Base-by-base conservation (phyloP, 495 filamentous ascomycete genomes). In the Daldinia grandis region DNA sequence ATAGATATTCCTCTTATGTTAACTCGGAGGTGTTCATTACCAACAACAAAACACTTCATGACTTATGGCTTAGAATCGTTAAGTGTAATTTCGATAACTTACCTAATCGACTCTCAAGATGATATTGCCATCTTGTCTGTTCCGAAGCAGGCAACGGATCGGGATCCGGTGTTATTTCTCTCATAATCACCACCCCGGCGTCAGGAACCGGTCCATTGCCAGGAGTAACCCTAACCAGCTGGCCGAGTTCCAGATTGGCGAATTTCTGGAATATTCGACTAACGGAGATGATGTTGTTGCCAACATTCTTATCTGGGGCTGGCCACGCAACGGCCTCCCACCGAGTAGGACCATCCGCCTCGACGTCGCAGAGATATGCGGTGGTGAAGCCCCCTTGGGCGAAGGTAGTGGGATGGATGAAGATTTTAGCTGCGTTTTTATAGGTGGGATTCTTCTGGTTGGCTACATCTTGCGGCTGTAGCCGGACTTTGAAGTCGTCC, bases 61-160 rank as follows among this genome's bases (percentile, higher is more conserved):
- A 14, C 27, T 30, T 62, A 27, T 61, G 4, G 5, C 28, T 49
- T 1, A 15, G 21, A 6, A 31, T 35, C 19, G 38, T 24, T 15
- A 42, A 33, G 21, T 17, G 40, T 21, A 54, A 42, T 15, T n/a
- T 40, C 3, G 21, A 24, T 15, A 66, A 78, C 81, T 77, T 82
- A 78, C 81, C 77, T 62, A 92, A 75, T 60, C 82, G 81, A 75
- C 87, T 84, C 70, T 87, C 84, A 47, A 91, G 73, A 71, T 84
- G 82, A 84, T 89, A 90, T 69, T 85, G 84, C 91, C 91, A 93
- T 68, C 87, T 82, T 19, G 79, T 72, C 60, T 78, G 81, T 35
- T 90, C 89, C 9, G 58, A 75, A 21, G 68, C 54, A 28, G 69
- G 69, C 14, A 75, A 56, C 9, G 62, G 69, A 14, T 33, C 55